Base-by-base conservation (phyloP, 495 filamentous ascomycete genomes). In the Neurospora tetraspora region DNA sequence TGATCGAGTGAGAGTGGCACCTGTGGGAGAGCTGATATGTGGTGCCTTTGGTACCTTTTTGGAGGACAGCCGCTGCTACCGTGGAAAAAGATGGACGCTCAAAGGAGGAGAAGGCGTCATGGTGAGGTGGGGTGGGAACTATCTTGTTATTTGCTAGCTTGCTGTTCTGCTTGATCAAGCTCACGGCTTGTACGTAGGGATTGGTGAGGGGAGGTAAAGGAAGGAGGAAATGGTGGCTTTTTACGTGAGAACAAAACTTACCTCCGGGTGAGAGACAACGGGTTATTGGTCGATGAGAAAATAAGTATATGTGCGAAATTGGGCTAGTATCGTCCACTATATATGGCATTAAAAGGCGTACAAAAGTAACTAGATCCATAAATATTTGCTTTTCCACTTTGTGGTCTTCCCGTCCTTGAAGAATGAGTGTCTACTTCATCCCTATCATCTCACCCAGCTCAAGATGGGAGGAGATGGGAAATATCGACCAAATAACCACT, bases 301-400 rank as follows among this genome's bases (percentile, higher is more conserved):
- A n/a, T n/a, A n/a, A n/a, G n/a, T 31, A 16, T 2, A 53, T 7
- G 9, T 31, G 47, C 11, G 8, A 31, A 16, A 7, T 31, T 3
- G n/a, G n/a, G n/a, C 0, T 1, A 0, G 0, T 6, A 4, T 45
- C 20, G 39, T 7, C 0, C 43, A 47, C 3, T 0, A 42, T 5
- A 2, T 5, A 42, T 5, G 40, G 43, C 43, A n/a, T 10, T 12
- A 5, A 23, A n/a, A 47, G 6, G n/a, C 4, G 53, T 34, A 31
- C 2, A 61, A 14, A 61, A 31, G 12, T 1, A 31, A 34, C 34
- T 36, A n/a, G n/a, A n/a, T n/a, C n/a, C n/a, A n/a, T n/a, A n/a
- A n/a, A n/a, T n/a, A n/a, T n/a, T n/a, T n/a, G 0, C 20, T 1
- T 1, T n/a, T n/a, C n/a, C n/a, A n/a, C n/a, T n/a, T n/a, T n/a